Evolutionary conservation across 768 basidiomycete species (phyloP), one percentile per base, ranked within the genome.

Genomic region (Macrocybe gigantea): DNA sequence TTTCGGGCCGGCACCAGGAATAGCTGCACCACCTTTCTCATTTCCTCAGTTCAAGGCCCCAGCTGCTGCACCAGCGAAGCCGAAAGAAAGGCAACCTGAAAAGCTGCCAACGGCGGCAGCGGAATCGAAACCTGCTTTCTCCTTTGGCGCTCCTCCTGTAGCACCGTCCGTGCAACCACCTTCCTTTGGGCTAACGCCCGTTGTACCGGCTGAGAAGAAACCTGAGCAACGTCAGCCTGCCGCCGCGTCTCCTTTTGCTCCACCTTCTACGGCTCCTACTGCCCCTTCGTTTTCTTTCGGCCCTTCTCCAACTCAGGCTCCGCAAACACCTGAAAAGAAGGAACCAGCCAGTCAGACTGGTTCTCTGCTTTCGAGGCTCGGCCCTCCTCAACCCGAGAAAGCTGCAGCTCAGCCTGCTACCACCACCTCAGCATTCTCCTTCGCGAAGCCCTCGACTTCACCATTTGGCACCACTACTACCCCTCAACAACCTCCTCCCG

Each of bases 351-450:
- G 38, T 22, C 35, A 50, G 5, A 40, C 45, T 7, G 14, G 46
- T 41, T 56, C 58, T 11, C 52, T 64, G 9, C 33, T 63, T 43
- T 59, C 63, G 33, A 53, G 62, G 22, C 37, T 60, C 29, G 56
- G 54, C 8, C 53, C 55, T 49, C 60, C 14, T 56, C 56, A 32
- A 31, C 54, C 54, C 32, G 22, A 47, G 22, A 40, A 49, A 13
- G 32, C 57, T 7, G 38, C 50, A 33, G 33, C 53, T 44, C 42
- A 45, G 38, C 38, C 50, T 4, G 22, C 46, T 43, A 52, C 47
- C 14, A 11, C 50, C 36, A 13, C 58, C 13, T 33, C 59, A 13
- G 8, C 51, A 40, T 60, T 62, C 43, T 54, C 52, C 12, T 58
- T 53, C 34, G 41, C 41, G 36, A 55, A 49, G 44, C 52, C 56